These are phyloP conservation scores for Wickerhamiella occidentalis DNA, from an alignment of 805 yeast genomes.

Conservation along the genomic window DNA sequence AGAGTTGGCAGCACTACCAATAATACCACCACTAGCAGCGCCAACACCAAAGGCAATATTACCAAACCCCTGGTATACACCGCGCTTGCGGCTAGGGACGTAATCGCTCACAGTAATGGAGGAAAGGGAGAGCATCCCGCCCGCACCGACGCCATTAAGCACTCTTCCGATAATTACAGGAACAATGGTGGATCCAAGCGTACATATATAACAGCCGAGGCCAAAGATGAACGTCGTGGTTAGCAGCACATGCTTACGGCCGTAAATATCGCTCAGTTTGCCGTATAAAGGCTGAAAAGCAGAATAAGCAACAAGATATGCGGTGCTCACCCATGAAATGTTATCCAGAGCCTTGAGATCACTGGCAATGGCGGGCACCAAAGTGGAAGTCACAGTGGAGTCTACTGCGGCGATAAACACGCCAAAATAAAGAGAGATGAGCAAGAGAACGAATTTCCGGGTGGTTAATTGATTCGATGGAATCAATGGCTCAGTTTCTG, in stretches of 20 bases:
- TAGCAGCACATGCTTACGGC: slow-evolving; percentile 32
- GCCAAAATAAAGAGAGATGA: slow-evolving; percentile 25
- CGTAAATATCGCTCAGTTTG: slow-evolving; percentile 48
- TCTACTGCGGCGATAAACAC: slow-evolving; percentile 43
- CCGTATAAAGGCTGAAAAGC: slow-evolving; percentile 70
- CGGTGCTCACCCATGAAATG: slow-evolving; percentile 60
- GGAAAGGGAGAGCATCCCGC: slow-evolving; percentile 66
- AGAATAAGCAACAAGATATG: slow-evolving; percentile 54
- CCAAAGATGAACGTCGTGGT: slow-evolving; percentile 35
- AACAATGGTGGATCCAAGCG: slow-evolving; percentile 40
- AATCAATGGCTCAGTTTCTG: slow-evolving; percentile 5
- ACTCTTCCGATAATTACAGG: slow-evolving; percentile 61
- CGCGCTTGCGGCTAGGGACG: slow-evolving; percentile 64
- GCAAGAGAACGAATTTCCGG: background rate
- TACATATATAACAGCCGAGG: slow-evolving; percentile 41
- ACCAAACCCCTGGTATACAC: slow-evolving; percentile 70
- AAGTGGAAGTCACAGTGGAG: slow-evolving; percentile 47
- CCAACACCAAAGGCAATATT: slow-evolving; percentile 71
- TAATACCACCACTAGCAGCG: slow-evolving; percentile 55
- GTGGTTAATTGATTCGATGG: background rate
- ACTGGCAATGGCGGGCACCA: slow-evolving; percentile 46
- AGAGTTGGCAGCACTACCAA: slow-evolving; percentile 43
- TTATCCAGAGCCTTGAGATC: slow-evolving; percentile 41
- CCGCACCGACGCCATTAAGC: slow-evolving; percentile 84
- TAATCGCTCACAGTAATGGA: slow-evolving; percentile 69